These are phyloP conservation scores for Elaeagnus macrophylla DNA, from an alignment of 306 rosid species.

Conservation along the genomic window DNA sequence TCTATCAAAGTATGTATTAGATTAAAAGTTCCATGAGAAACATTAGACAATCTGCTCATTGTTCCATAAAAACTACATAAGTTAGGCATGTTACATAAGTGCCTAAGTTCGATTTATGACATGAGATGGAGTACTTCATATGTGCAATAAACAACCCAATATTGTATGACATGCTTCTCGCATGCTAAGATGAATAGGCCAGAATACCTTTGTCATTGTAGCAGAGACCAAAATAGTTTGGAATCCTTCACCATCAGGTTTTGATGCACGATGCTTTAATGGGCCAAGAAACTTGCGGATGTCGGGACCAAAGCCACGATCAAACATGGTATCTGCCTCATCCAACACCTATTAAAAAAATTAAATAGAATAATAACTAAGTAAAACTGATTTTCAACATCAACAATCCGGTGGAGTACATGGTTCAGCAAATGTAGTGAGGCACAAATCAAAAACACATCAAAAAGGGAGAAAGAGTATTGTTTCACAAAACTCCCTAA, in stretches of 20 bases:
- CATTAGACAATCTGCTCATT: too few species aligned
- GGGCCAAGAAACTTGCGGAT: constrained; percentile 79
- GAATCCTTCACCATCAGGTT: constrained; percentile 57
- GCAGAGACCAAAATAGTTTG: constrained; percentile 92
- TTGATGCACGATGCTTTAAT: constrained; percentile 55
- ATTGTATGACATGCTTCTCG: not conserved
- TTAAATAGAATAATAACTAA: too few species aligned
- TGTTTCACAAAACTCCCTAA: not conserved
- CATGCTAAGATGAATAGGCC: constrained; percentile 16
- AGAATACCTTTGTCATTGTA: constrained; percentile 77
- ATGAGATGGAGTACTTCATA: too few species aligned
- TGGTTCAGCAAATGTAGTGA: not conserved
- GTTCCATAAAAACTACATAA: not conserved
- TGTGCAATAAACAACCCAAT: not conserved
- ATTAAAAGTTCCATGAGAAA: too few species aligned
- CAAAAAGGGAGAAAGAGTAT: not conserved
- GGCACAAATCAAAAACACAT: not conserved
- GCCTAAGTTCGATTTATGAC: not conserved
- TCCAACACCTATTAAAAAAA: constrained; percentile 60
- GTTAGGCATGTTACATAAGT: not conserved
- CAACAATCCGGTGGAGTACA: not conserved
- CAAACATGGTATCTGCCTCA: constrained; percentile 99
- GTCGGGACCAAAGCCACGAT: constrained; percentile 96
- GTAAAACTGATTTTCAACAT: constrained; percentile 10
- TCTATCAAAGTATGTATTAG: too few species aligned